phyloP scores from a whole-genome alignment of 78 protist species.

The Dictyostelium brefeldianum region DNA sequence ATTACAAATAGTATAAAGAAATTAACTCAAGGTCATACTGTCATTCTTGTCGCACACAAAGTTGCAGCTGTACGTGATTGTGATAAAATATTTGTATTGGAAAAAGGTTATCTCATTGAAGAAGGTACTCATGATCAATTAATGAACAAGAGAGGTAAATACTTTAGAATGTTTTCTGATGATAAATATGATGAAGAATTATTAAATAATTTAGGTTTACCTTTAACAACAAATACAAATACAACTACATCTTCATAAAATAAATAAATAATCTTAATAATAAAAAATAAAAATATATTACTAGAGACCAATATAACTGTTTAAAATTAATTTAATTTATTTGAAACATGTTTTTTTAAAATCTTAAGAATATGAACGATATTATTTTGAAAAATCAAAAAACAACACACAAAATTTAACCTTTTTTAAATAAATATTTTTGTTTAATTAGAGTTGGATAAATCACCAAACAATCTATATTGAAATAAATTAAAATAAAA shows the following conservation, averaged over 20 bases:
- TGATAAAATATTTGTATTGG: slow-evolving; percentile 87
- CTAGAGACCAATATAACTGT: neutral
- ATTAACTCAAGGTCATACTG: slow-evolving; percentile 79
- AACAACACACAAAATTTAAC: too few species aligned
- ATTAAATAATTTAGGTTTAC: slow-evolving; percentile 1
- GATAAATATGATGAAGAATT: slow-evolving; percentile 23
- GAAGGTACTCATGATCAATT: slow-evolving; percentile 91
- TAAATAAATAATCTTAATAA: neutral
- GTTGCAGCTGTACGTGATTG: slow-evolving; percentile 90
- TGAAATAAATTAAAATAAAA: too few species aligned
- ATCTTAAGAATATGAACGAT: too few species aligned
- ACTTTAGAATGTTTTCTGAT: slow-evolving; percentile 45
- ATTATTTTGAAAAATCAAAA: too few species aligned
- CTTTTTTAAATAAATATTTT: too few species aligned
- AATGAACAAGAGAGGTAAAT: slow-evolving; percentile 58
- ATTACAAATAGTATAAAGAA: slow-evolving; percentile 90
- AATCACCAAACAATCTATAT: too few species aligned
- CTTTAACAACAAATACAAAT: neutral
- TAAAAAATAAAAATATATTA: neutral
- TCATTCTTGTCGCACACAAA: slow-evolving; percentile 95
- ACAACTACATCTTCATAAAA: neutral
- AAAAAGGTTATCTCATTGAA: slow-evolving; percentile 87
- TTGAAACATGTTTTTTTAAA: too few species aligned
- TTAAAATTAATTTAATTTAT: too few species aligned
- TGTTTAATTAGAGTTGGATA: too few species aligned